These are phyloP conservation scores for Aspergillus fijiensis DNA, from an alignment of 2,329 filamentous ascomycete species.

Conservation along the genomic window DNA sequence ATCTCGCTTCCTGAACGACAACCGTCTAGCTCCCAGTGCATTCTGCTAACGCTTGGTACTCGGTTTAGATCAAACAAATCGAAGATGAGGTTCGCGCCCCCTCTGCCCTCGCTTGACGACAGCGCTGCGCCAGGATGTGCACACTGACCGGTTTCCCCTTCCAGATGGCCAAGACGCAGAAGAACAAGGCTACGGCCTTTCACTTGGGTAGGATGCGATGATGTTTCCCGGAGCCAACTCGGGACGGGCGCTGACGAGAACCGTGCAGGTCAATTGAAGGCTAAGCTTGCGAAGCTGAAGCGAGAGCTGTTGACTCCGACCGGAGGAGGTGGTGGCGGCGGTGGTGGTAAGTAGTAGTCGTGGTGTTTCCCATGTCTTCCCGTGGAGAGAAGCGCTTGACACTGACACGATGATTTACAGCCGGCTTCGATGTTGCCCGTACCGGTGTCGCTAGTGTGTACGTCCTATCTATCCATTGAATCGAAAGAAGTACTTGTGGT, in stretches of 20 bases:
- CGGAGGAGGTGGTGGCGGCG: slow-evolving; percentile 75
- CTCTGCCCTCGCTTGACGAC: not conserved
- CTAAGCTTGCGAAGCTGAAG: slow-evolving; percentile 97
- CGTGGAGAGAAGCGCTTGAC: too few relatives aligned
- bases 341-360: slow-evolving; percentile 45
- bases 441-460: slow-evolving; percentile 92
- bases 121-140: not conserved
- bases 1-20: not conserved
- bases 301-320: slow-evolving; percentile 86
- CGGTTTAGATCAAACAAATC: slow-evolving; percentile 83
- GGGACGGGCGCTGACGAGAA: slow-evolving; percentile 21
- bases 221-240: not conserved
- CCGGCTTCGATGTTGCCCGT: slow-evolving; percentile 95
- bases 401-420: slow-evolving; percentile 31
- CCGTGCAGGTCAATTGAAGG: slow-evolving; percentile 75
- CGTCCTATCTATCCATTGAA: slow-evolving; percentile 27
- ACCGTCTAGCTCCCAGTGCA: not conserved
- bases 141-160: slow-evolving; percentile 14
- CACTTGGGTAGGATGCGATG: slow-evolving; percentile 65
- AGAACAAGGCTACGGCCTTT: slow-evolving; percentile 93
- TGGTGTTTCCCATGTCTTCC: not conserved
- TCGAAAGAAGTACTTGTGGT: not conserved
- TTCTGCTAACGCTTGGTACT: slow-evolving; percentile 30
- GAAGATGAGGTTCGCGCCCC: slow-evolving; percentile 76
- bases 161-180: slow-evolving; percentile 93